These are phyloP conservation scores for Oleoguttula mirabilis DNA, from an alignment of 495 filamentous ascomycete species.

Conservation along the genomic window DNA sequence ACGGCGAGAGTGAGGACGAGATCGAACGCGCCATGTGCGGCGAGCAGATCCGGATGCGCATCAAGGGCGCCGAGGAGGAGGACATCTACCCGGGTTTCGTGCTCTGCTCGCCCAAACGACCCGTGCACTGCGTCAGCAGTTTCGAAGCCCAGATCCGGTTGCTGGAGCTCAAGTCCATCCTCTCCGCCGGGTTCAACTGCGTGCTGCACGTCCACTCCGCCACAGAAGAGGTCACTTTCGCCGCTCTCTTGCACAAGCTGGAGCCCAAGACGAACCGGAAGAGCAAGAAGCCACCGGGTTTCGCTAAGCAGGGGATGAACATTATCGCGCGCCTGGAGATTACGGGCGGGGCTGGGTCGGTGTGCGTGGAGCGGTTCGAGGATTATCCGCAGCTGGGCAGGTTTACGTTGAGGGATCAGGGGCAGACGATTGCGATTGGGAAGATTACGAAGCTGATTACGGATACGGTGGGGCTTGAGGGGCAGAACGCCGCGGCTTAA, in stretches of 20 bases:
- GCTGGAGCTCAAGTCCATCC: slow-evolving; percentile 88
- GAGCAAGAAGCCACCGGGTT: slow-evolving; percentile 83
- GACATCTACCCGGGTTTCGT: slow-evolving; percentile 96
- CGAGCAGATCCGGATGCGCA: slow-evolving; percentile 85
- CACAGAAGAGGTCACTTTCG: slow-evolving; percentile 89
- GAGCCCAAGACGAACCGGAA: slow-evolving; percentile 93
- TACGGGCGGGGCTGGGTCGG: slow-evolving; percentile 65
- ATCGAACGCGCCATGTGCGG: slow-evolving; percentile 66
- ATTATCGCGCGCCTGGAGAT: slow-evolving; percentile 90
- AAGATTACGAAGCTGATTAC: slow-evolving; percentile 30
- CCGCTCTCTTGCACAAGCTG: slow-evolving; percentile 76
- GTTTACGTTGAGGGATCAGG: slow-evolving; percentile 85
- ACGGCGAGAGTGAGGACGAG: slow-evolving; percentile 95
- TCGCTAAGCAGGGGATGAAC: slow-evolving; percentile 81
- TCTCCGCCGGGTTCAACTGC: slow-evolving; percentile 81
- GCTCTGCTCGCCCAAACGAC: slow-evolving; percentile 79
- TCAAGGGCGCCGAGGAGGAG: slow-evolving; percentile 93
- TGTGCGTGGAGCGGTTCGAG: slow-evolving; percentile 87
- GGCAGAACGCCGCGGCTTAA: too few species aligned
- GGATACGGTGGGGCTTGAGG: slow-evolving; percentile 1
- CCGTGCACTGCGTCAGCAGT: slow-evolving; percentile 74
- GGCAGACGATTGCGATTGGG: slow-evolving; percentile 30
- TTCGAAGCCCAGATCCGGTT: slow-evolving; percentile 97
- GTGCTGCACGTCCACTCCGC: slow-evolving; percentile 84
- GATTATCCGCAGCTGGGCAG: slow-evolving; percentile 90